Evolutionary conservation across 768 basidiomycete genomes (phyloP).

Genomic region (Brasilioporus rufonigricans): DNA sequence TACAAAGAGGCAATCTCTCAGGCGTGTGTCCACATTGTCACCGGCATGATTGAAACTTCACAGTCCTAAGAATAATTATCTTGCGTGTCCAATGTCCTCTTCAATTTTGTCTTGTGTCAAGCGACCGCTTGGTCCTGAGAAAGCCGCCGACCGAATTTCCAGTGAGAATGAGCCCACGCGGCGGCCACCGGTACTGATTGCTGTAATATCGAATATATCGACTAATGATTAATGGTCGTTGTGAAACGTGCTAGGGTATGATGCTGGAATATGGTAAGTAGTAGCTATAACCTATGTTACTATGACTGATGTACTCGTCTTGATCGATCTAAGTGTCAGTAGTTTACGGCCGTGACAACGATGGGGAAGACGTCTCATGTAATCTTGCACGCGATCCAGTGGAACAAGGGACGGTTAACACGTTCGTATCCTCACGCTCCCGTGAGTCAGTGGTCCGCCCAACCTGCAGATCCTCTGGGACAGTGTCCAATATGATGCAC

Average conservation of each 20-base stretch:
- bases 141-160: too few relatives aligned
- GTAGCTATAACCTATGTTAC: not conserved
- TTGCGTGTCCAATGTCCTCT: too few relatives aligned
- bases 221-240: too few relatives aligned
- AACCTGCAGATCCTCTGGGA: not conserved
- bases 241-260: slow-evolving; percentile 7
- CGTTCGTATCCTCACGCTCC: not conserved
- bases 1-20: not conserved
- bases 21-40: too few relatives aligned
- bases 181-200: too few relatives aligned
- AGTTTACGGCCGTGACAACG: slow-evolving; percentile 2
- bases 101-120: too few relatives aligned
- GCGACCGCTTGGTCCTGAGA: too few relatives aligned
- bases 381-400: not conserved
- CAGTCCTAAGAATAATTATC: too few relatives aligned
- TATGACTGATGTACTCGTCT: not conserved
- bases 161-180: too few relatives aligned
- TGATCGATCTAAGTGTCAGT: not conserved
- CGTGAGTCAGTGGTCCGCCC: not conserved
- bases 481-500: not conserved
- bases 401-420: not conserved
- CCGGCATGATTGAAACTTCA: too few relatives aligned
- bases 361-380: not conserved
- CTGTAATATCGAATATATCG: too few relatives aligned
- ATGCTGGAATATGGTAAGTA: not conserved